Conservation (phyloP, 805 yeast genomes). For the Teunomyces pallodes region DNA sequence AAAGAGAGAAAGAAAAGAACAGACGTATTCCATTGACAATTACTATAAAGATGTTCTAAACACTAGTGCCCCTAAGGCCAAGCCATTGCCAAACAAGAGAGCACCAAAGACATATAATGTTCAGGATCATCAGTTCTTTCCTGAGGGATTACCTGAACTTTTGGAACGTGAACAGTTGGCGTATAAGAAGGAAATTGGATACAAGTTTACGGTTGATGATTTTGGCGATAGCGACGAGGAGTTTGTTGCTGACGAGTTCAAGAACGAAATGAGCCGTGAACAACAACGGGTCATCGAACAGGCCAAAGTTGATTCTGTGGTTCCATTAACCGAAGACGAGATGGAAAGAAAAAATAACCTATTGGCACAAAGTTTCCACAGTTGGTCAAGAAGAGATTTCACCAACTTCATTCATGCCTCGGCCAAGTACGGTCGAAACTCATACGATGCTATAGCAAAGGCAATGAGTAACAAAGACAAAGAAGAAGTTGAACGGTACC, state of each 20-base stretch:
- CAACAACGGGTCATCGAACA: conserved; percentile 48
- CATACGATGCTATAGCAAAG: conserved; percentile 47
- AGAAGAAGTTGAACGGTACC: conserved; percentile 60
- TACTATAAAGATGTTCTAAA: conserved; percentile 68
- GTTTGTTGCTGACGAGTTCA: conserved; percentile 46
- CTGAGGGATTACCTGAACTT: conserved; percentile 49
- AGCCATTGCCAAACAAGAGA: conserved; percentile 23
- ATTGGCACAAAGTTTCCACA: conserved; percentile 56
- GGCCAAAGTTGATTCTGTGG: conserved; percentile 50
- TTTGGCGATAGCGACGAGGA: conserved; percentile 57
- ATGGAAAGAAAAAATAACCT: conserved; percentile 48
- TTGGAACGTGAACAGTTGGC: conserved; percentile 65
- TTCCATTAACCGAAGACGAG: conserved; percentile 65
- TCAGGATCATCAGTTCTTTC: conserved; percentile 75
- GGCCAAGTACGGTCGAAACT: conserved; percentile 62
- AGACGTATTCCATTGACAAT: conserved; percentile 72
- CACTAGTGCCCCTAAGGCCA: conserved; percentile 23
- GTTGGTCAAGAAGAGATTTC: conserved; percentile 76
- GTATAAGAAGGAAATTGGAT: conserved; percentile 58
- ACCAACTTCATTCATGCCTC: conserved; percentile 67
- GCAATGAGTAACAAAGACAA: conserved; percentile 55
- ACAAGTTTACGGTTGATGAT: conserved; percentile 57
- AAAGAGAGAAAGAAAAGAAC: conserved; percentile 74
- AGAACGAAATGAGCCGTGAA: conserved; percentile 34
- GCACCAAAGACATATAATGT: conserved; percentile 64